These are phyloP conservation scores for Leishmania mexicana DNA, from an alignment of 208 protist species.

Conservation along the genomic window DNA sequence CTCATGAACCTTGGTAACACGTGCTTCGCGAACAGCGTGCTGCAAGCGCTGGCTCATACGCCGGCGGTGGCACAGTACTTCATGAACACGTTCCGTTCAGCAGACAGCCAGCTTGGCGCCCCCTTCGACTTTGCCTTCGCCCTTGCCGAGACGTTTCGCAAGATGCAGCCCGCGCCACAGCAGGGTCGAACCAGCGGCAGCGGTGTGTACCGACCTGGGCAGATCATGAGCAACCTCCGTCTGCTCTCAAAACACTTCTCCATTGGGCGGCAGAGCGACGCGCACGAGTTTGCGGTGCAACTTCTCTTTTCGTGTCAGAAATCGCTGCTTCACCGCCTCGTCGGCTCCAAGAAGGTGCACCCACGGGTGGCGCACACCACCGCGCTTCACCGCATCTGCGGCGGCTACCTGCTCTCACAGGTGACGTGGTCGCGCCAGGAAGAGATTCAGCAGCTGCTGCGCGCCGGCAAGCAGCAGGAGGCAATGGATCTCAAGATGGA, in stretches of 20 bases:
- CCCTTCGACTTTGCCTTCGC: slow-evolving; percentile 88
- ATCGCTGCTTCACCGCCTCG: slow-evolving; percentile 76
- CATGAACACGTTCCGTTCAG: slow-evolving; percentile 52
- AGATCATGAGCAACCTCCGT: slow-evolving; percentile 66
- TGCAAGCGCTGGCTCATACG: slow-evolving; percentile 87
- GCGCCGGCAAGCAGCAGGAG: slow-evolving; percentile 69
- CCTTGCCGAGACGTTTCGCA: slow-evolving; percentile 75
- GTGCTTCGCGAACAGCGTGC: slow-evolving; percentile 90
- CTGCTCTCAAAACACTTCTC: slow-evolving; percentile 75
- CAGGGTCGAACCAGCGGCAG: slow-evolving; percentile 14
- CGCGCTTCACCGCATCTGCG: slow-evolving; percentile 79
- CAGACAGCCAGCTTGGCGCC: slow-evolving; percentile 50
- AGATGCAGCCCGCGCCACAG: slow-evolving; percentile 43
- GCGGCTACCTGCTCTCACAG: slow-evolving; percentile 86
- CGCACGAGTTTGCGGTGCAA: slow-evolving; percentile 91
- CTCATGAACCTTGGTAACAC: slow-evolving; percentile 91
- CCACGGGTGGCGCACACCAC: slow-evolving; percentile 71
- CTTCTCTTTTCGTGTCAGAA: slow-evolving; percentile 80
- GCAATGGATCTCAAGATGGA: slow-evolving; percentile 77
- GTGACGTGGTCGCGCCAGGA: slow-evolving; percentile 79
- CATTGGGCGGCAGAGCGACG: slow-evolving; percentile 88
- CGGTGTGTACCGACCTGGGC: slow-evolving; percentile 52
- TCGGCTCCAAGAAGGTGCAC: slow-evolving; percentile 72
- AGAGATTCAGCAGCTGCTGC: slow-evolving; percentile 76
- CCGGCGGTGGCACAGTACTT: slow-evolving; percentile 90